Conservation (phyloP, 2,329 filamentous ascomycete species). For the Ceratocystis ficicola region DNA sequence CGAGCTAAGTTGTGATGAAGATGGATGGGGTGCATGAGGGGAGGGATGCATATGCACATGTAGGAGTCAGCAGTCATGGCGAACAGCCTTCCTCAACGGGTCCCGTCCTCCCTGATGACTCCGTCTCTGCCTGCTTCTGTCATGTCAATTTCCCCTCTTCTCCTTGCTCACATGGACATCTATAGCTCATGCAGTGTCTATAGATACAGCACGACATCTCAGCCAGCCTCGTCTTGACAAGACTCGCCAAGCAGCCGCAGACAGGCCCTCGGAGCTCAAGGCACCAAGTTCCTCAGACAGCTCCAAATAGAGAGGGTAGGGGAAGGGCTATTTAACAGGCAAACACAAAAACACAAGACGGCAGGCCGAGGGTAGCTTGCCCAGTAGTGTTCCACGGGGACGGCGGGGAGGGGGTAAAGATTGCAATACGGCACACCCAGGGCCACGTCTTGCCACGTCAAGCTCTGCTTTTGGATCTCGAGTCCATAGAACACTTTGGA, state of each 20-base stretch:
- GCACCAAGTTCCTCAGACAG: not conserved
- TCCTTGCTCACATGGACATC: not conserved
- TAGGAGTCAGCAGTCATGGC: not conserved
- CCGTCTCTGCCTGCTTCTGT: not conserved
- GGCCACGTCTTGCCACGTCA: not conserved
- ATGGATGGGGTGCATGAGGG: not conserved
- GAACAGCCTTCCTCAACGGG: not conserved
- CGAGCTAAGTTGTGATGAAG: not conserved
- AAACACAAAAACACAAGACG: not conserved
- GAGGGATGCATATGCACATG: not conserved
- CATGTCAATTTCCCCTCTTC: not conserved
- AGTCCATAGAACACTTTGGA: too few relatives aligned
- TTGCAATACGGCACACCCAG: not conserved
- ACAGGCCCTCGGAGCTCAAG: not conserved
- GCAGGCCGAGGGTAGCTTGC: not conserved
- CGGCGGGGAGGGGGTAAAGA: not conserved
- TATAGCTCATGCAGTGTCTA: not conserved
- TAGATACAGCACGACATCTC: not conserved
- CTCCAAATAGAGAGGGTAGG: not conserved
- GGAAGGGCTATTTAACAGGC: too few relatives aligned
- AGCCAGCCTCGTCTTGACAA: conserved; percentile 3
- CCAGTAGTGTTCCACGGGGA: not conserved
- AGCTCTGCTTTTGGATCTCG: too few relatives aligned
- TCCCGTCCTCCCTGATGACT: not conserved
- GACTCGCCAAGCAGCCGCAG: not conserved